Base-by-base conservation (phyloP, 108 stramenopile genomes). In the Pseudonitzschia pungens region DNA sequence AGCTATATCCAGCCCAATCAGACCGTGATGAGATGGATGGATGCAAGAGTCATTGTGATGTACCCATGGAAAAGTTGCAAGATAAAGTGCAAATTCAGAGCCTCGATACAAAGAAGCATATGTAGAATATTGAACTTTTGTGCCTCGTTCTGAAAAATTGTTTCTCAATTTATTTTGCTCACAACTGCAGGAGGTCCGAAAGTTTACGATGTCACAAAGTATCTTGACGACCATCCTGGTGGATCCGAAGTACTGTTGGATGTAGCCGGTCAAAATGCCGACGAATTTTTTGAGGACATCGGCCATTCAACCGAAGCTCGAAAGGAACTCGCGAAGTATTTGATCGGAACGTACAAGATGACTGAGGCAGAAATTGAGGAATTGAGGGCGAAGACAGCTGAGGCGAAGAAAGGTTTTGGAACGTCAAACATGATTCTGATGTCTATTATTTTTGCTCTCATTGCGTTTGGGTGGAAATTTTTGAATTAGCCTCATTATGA, bases 271-370 rank as follows among this genome's bases (percentile, higher is more conserved):
- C 78, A 89, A 79, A 92, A 97, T 80, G 95, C 94, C 21, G 95
- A 96, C 74, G 96, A 96, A 79, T 95, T 97, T 83, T 98, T 98
- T 78, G 98, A 98, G 81, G 98, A 97, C 71, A 98, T 97, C 84
- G 98, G 98, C 2, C 98, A 98, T 77, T 97, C 96, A 33, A 89
- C 87, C 59, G 95, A 96, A 65, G 98, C 98, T 0, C 79, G 96
- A 59, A 75, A 86, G 24, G 92, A 96, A 77, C 74, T 98, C 82
- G 80, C 78, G 56, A 92, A 93, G 69, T 84, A 92, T 68, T 70
- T 84, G 48, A 81, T 96, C 69, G 95, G 95, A 22, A 81, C 74
- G 20, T 88, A 88, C 79, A 90, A 92, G 62, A 53, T 95, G 69
- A 77, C 79, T 63, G 87, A 79, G 32, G 91, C 74, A 29, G 87